Evolutionary conservation across 2,329 filamentous ascomycete species (phyloP), one percentile per base, ranked within the genome.

Genomic region (Trichoderma atrobrunneum): DNA sequence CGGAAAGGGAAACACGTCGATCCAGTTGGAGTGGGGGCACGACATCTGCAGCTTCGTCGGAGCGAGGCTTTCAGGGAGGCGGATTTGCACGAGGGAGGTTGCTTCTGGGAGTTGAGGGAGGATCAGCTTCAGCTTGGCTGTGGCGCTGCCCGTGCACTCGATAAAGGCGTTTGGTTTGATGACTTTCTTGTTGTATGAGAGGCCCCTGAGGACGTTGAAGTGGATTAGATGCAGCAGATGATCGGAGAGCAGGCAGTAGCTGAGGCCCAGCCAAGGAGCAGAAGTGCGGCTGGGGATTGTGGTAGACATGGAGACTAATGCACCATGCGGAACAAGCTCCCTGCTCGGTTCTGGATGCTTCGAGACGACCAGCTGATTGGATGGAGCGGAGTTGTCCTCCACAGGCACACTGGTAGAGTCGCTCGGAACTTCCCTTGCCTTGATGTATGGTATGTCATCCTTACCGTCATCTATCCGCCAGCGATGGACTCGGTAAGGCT

Each of bases 1-100:
- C n/a, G 83, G 80, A 72, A 72, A 78, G 2, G 84, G 83, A 57
- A 83, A 78, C 28, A 82, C 24, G 75, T 85, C 82, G 73, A 85
- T 82, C 83, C 83, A 85, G 72, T 79, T 77, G 39, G 75, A 76
- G 73, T 85, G 83, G 30, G 77, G 78, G 14, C 80, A 76, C 16
- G 77, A 81, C 66, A 79, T 80, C 72, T 85, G 83, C 62, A 84
- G 78, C 26, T 57, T 36, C 5, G 83, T 85, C 10, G 84, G 83
- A 6, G 78, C 68, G 5, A 84, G 78, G 18, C 60, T 60, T 16
- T 67, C 61, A 16, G 69, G 69, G 34, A 71, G 51, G 3, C 7
- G 24, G 26, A 64, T 26, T 12, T 28, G 30, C 11, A 16, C n/a
- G 10, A 21, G 28, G 14, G 59, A 28, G 10, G 2, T n/a, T n/a